Evolutionary conservation across 352 stramenopile species (phyloP).

Genomic region (Hyaloperonospora arabidopsidis): DNA sequence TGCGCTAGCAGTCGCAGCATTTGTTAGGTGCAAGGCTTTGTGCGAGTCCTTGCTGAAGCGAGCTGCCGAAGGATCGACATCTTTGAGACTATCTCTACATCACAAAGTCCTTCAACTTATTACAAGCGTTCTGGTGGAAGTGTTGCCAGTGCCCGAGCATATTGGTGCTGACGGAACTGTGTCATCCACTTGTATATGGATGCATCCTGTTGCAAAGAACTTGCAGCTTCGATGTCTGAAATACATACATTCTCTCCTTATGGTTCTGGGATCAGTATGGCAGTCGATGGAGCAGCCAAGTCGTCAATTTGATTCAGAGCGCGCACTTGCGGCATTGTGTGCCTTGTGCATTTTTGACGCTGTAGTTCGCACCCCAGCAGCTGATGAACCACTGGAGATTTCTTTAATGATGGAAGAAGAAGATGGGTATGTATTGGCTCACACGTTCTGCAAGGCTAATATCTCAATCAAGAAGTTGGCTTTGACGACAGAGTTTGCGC

Average conservation of each 20-base stretch:
- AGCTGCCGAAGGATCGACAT: slow-evolving; percentile 81
- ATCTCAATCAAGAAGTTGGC: slow-evolving; percentile 69
- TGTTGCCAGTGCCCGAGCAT: slow-evolving; percentile 62
- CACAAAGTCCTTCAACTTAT: slow-evolving; percentile 86
- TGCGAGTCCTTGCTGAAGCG: slow-evolving; percentile 75
- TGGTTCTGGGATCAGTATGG: slow-evolving; percentile 81
- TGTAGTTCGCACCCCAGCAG: slow-evolving; percentile 67
- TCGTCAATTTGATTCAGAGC: slow-evolving; percentile 82
- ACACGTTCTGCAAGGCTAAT: slow-evolving; percentile 83
- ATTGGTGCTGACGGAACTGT: slow-evolving; percentile 16
- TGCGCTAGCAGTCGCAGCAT: slow-evolving; percentile 62
- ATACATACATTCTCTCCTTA: slow-evolving; percentile 63
- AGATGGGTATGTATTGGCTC: slow-evolving; percentile 69
- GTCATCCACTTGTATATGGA: slow-evolving; percentile 54
- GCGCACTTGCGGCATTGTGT: slow-evolving; percentile 70
- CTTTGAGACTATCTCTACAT: slow-evolving; percentile 83
- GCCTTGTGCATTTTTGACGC: slow-evolving; percentile 76
- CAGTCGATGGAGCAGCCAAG: slow-evolving; percentile 84
- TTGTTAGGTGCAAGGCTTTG: slow-evolving; percentile 68
- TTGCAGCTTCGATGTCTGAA: slow-evolving; percentile 77
- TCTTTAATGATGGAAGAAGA: slow-evolving; percentile 77
- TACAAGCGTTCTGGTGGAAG: slow-evolving; percentile 72
- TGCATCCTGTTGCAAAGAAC: slow-evolving; percentile 57
- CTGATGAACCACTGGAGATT: slow-evolving; percentile 68
- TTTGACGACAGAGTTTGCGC: slow-evolving; percentile 76